Conservation (phyloP, 2,329 filamentous ascomycete species). For the Microdochium nivale region DNA sequence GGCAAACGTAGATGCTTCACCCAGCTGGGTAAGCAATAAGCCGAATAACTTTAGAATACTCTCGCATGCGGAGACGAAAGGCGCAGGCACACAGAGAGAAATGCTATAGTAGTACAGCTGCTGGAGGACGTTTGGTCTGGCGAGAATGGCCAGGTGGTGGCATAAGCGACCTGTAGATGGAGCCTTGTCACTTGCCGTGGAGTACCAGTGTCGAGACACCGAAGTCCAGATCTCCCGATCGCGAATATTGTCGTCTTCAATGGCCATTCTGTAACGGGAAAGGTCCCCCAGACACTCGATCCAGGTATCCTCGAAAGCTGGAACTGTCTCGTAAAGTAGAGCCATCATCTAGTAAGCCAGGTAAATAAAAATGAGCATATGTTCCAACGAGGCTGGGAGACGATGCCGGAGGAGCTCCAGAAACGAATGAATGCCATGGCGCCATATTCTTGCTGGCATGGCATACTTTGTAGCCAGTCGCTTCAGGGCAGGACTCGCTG, state of each 20-base stretch:
- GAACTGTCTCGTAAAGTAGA: slow-evolving; percentile 75
- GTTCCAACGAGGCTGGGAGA: slow-evolving; percentile 69
- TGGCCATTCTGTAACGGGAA: slow-evolving; percentile 77
- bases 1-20: too few species aligned
- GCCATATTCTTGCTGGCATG: slow-evolving; percentile 93
- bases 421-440: slow-evolving; percentile 81
- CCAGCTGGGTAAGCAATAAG: slow-evolving; percentile 23
- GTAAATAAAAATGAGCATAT: slow-evolving; percentile 89
- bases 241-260: slow-evolving; percentile 70
- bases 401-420: slow-evolving; percentile 68
- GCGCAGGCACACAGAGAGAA: slow-evolving; percentile 57
- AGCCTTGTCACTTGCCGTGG: slow-evolving; percentile 66
- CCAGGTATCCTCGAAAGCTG: slow-evolving; percentile 80
- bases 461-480: slow-evolving; percentile 70
- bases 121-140: slow-evolving; percentile 58
- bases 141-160: slow-evolving; percentile 78
- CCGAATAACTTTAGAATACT: slow-evolving; percentile 64
- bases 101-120: slow-evolving; percentile 69
- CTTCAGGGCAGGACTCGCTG: slow-evolving; percentile 58
- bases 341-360: slow-evolving; percentile 86
- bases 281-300: slow-evolving; percentile 88
- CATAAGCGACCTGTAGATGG: slow-evolving; percentile 73
- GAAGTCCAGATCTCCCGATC: slow-evolving; percentile 76
- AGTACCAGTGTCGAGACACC: slow-evolving; percentile 78
- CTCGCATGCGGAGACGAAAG: slow-evolving; percentile 60